Evolutionary conservation across 768 basidiomycete species (phyloP).

Genomic region (Cytidiella melzeri): DNA sequence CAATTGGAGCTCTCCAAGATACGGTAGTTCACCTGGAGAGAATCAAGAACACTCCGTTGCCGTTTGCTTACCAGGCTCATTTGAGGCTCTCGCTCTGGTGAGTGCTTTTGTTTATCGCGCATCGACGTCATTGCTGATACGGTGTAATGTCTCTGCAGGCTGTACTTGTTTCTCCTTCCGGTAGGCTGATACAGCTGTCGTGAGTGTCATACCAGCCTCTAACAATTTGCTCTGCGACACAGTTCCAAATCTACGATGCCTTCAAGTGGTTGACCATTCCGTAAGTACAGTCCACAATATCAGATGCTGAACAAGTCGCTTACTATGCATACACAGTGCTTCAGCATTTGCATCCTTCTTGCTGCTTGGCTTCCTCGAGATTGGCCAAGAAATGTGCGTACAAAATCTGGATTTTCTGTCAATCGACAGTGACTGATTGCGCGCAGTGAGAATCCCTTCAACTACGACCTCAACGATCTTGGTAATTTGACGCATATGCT

Average conservation of each 20-base stretch:
- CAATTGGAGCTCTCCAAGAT: slow-evolving; percentile 46
- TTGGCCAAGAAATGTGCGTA: slow-evolving; percentile 57
- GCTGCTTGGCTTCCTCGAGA: slow-evolving; percentile 61
- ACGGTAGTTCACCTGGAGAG: slow-evolving; percentile 54
- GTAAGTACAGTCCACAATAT: slow-evolving; percentile 14
- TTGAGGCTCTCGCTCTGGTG: slow-evolving; percentile 57
- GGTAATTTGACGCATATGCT: slow-evolving; percentile 29
- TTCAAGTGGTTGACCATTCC: slow-evolving; percentile 51
- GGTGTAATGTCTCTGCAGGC: slow-evolving; percentile 17
- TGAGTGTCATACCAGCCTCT: not conserved
- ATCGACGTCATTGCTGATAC: not conserved
- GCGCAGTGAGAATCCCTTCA: slow-evolving; percentile 60
- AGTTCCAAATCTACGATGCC: slow-evolving; percentile 45
- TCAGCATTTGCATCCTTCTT: slow-evolving; percentile 61
- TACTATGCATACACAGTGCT: slow-evolving; percentile 25
- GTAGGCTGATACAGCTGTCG: slow-evolving; percentile 8
- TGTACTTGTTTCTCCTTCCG: slow-evolving; percentile 26
- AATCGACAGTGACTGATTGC: not conserved
- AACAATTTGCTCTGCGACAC: not conserved
- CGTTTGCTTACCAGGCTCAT: slow-evolving; percentile 67
- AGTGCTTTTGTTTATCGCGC: slow-evolving; percentile 8
- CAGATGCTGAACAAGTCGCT: not conserved
- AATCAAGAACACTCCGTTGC: slow-evolving; percentile 58
- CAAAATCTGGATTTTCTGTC: not conserved
- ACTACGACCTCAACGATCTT: slow-evolving; percentile 62